A percentile compares a stretch with the other conserved stretches of the same genome.
These are phyloP conservation scores for Sporisorium scitamineum DNA, from an alignment of 1,284 basidiomycete genomes.

Conservation along the genomic window DNA sequence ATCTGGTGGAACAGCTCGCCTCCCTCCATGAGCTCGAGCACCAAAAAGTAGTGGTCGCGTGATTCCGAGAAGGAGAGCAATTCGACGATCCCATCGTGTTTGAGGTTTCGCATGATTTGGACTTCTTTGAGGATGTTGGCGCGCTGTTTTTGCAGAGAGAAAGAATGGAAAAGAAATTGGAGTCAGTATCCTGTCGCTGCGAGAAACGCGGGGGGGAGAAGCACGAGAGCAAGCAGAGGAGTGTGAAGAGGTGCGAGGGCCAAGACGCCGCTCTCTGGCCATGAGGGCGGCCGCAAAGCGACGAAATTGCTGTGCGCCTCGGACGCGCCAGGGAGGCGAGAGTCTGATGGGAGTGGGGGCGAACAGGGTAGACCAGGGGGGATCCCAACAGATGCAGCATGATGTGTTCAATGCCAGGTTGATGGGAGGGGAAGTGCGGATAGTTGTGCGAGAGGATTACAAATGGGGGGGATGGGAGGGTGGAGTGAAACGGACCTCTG, in stretches of 20 bases:
- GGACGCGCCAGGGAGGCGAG: background rate
- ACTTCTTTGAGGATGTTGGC: conserved; percentile 99
- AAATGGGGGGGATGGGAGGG: background rate
- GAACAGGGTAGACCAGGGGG: background rate
- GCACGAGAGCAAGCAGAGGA: background rate
- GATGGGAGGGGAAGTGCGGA: conserved; percentile 5
- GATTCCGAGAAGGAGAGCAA: conserved; percentile 76
- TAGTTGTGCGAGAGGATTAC: background rate
- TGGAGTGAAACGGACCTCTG: conserved; percentile 60
- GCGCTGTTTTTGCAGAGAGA: conserved; percentile 78
- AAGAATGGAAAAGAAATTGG: conserved; percentile 41
- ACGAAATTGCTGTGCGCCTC: conserved; percentile 29
- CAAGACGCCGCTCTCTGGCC: conserved; percentile 44
- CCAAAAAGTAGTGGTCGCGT: conserved; percentile 90
- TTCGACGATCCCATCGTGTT: conserved; percentile 86
- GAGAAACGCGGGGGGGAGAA: background rate
- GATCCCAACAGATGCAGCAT: too few species aligned
- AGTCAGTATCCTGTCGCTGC: conserved; percentile 19
- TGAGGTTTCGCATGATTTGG: conserved; percentile 96
- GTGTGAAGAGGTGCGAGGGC: conserved; percentile 6
- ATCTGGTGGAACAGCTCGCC: conserved; percentile 99
- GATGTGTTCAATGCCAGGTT: too few species aligned
- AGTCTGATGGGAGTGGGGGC: background rate
- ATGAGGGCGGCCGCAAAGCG: conserved; percentile 49
- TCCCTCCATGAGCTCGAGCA: conserved; percentile 84